Conservation (phyloP, 306 rosid genomes). For the Abrus pulchellus region DNA sequence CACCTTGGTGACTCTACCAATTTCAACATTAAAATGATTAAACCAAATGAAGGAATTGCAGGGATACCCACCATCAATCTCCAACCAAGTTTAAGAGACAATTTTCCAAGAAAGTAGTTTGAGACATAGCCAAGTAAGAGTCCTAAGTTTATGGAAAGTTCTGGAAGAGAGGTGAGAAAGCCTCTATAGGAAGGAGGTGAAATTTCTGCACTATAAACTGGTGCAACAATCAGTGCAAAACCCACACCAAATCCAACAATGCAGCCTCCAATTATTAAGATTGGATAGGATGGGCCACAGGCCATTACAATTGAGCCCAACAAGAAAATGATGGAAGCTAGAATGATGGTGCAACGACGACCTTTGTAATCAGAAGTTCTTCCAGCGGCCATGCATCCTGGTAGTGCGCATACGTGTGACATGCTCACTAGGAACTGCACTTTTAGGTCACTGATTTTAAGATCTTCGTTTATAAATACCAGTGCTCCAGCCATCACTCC, state of each 20-base stretch:
- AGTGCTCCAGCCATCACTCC: slow-evolving; percentile 82
- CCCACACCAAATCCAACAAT: slow-evolving; percentile 69
- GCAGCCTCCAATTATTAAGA: slow-evolving; percentile 64
- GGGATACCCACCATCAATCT: slow-evolving; percentile 66
- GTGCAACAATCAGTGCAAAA: slow-evolving; percentile 69
- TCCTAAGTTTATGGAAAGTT: slow-evolving; percentile 64
- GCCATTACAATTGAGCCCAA: slow-evolving; percentile 73
- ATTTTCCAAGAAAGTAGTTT: slow-evolving; percentile 60
- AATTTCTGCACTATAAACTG: slow-evolving; percentile 76
- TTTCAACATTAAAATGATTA: slow-evolving; percentile 51
- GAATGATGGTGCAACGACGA: slow-evolving; percentile 63
- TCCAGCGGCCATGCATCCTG: slow-evolving; percentile 62
- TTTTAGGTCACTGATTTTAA: slow-evolving; percentile 63
- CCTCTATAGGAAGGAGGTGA: slow-evolving; percentile 66
- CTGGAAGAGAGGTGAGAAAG: slow-evolving; percentile 65
- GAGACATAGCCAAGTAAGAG: slow-evolving; percentile 64
- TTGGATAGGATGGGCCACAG: slow-evolving; percentile 59
- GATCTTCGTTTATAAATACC: slow-evolving; percentile 70
- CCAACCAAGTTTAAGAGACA: slow-evolving; percentile 71
- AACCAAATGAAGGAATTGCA: slow-evolving; percentile 64
- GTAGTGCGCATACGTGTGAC: slow-evolving; percentile 59
- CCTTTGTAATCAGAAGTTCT: slow-evolving; percentile 69
- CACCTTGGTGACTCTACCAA: slow-evolving; percentile 87
- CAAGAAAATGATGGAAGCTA: slow-evolving; percentile 58
- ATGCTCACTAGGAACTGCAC: slow-evolving; percentile 68